Percentiles rank a stretch among this genome's conserved stretches.
Evolutionary conservation across 106 monocot species (phyloP).

Genomic region (Dendrobium officinale): DNA sequence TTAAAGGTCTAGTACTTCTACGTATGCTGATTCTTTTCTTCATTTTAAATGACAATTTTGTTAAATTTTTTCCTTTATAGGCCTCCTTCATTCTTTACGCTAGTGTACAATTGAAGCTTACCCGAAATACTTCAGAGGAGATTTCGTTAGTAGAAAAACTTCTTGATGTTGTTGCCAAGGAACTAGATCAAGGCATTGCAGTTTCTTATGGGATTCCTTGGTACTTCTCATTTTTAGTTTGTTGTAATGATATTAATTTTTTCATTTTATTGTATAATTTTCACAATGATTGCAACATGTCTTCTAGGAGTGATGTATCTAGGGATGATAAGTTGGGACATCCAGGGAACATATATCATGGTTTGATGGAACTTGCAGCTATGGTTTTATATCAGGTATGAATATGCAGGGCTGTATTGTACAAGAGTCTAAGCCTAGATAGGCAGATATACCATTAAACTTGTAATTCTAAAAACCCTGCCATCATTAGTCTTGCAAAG

Average conservation of each 20-base stretch:
- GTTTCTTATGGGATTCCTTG: slow-evolving; percentile 28
- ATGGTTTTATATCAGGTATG: slow-evolving; percentile 69
- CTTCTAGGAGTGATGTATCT: slow-evolving; percentile 41
- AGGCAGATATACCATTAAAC: background rate
- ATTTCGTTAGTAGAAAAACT: slow-evolving; percentile 43
- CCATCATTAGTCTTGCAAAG: slow-evolving; percentile 45
- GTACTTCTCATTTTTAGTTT: slow-evolving; percentile 7
- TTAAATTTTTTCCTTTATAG: slow-evolving; percentile 26
- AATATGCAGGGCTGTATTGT: background rate
- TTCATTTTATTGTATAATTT: slow-evolving; percentile 1
- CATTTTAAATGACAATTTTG: background rate
- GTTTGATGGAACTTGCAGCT: slow-evolving; percentile 71
- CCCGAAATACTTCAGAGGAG: slow-evolving; percentile 33
- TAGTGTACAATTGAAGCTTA: slow-evolving; percentile 52
- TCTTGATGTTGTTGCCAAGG: slow-evolving; percentile 65
- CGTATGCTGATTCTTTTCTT: slow-evolving; percentile 7
- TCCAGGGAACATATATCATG: slow-evolving; percentile 27
- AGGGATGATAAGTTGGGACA: slow-evolving; percentile 64
- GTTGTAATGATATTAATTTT: background rate
- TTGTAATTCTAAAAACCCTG: background rate
- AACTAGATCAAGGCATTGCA: slow-evolving; percentile 50
- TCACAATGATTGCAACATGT: slow-evolving; percentile 4
- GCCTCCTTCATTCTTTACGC: slow-evolving; percentile 59
- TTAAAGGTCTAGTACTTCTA: slow-evolving; percentile 50
- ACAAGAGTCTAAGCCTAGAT: background rate